Conservation (phyloP, 2,329 filamentous ascomycete species). For the Sporothrix humicola region DNA sequence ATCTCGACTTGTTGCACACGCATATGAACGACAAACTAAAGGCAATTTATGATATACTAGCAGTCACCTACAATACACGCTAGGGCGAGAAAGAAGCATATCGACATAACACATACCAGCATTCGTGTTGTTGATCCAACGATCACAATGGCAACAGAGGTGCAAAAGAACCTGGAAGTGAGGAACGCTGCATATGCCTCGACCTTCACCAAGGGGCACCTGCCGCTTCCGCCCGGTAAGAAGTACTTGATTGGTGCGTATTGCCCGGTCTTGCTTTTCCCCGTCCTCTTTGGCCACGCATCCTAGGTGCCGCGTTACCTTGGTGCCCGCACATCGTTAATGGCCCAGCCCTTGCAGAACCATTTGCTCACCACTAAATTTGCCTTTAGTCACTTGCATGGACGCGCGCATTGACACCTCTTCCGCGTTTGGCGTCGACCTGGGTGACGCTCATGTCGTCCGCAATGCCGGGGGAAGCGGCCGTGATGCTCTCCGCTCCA, state of each 20-base stretch:
- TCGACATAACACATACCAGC: no score
- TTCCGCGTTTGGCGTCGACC: conserved; percentile 69
- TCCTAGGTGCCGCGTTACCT: no score
- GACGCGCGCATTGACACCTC: conserved; percentile 75
- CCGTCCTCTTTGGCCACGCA: no score
- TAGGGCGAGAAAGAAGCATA: neutral
- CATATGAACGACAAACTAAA: no score
- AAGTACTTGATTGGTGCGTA: conserved; percentile 67
- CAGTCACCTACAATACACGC: neutral
- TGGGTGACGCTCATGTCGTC: conserved; percentile 80
- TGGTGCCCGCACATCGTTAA: no score
- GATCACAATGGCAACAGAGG: conserved; percentile 39
- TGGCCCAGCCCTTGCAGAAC: no score
- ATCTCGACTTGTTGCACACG: no score
- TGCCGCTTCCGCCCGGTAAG: conserved; percentile 72
- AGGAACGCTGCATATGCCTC: conserved; percentile 42
- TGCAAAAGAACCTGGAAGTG: conserved; percentile 42
- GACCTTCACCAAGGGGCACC: conserved; percentile 67
- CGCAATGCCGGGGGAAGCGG: conserved; percentile 74
- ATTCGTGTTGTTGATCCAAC: neutral
- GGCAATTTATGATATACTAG: no score
- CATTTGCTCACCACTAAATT: neutral
- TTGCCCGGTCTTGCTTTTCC: no score
- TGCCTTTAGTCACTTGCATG: conserved; percentile 72
- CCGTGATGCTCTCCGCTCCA: conserved; percentile 71